phyloP scores from a whole-genome alignment of 179 eudicot species.

The Camellia oleifera region DNA sequence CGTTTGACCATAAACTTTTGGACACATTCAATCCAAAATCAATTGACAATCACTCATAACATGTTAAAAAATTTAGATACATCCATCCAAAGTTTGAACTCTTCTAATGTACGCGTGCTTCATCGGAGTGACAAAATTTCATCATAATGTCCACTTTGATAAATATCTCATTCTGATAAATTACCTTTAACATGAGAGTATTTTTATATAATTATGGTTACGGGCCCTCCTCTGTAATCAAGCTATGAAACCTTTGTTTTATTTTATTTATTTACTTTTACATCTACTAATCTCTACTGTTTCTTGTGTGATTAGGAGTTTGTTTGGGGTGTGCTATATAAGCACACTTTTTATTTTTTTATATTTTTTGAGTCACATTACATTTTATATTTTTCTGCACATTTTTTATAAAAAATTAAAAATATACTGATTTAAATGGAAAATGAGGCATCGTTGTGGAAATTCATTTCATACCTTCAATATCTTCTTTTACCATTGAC shows the following conservation, averaged over 20 bases:
- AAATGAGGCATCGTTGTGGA: not conserved
- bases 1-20: too few species aligned
- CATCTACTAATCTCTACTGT: not conserved
- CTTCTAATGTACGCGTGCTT: not conserved
- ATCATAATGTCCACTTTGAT: not conserved
- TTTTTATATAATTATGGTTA: not conserved
- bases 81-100: too few species aligned
- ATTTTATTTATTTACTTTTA: too few species aligned
- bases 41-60: too few species aligned
- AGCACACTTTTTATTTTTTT: too few species aligned
- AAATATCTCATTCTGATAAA: not conserved
- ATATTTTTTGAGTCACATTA: too few species aligned
- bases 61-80: too few species aligned
- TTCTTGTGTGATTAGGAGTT: not conserved
- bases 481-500: slow-evolving; percentile 13
- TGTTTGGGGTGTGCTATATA: too few species aligned
- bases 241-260: not conserved
- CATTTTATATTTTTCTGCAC: too few species aligned
- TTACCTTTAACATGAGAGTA: not conserved
- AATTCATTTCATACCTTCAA: not conserved
- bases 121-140: not conserved
- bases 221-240: not conserved
- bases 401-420: too few species aligned
- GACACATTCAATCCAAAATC: too few species aligned
- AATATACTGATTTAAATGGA: not conserved